Evolutionary conservation across 768 basidiomycete genomes (phyloP).

Genomic region (Phlegmacium glaucopus): DNA sequence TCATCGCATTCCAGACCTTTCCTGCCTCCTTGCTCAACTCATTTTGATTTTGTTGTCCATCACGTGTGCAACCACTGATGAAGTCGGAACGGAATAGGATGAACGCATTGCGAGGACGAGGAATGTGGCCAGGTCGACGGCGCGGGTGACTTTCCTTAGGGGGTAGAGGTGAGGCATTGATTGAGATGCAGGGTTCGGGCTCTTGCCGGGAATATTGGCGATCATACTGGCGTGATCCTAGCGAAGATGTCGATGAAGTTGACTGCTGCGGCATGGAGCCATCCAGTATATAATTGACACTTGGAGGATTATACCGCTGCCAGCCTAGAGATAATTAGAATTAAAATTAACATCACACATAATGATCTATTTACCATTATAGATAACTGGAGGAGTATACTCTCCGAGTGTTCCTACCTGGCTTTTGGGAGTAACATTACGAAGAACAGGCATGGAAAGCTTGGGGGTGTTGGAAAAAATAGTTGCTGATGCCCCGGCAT

Average conservation of each 20-base stretch:
- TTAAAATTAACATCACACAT: background rate
- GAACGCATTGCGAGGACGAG: constrained; percentile 38
- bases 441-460: constrained; percentile 25
- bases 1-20: constrained; percentile 24
- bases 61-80: constrained; percentile 10
- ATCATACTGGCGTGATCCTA: too few species aligned
- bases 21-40: constrained; percentile 31
- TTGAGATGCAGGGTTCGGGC: background rate
- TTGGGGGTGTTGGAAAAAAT: background rate
- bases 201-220: background rate
- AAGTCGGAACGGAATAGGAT: constrained; percentile 33
- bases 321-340: constrained; percentile 7
- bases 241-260: background rate
- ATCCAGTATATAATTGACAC: background rate
- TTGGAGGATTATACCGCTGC: too few species aligned
- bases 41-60: constrained; percentile 25
- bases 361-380: constrained; percentile 19
- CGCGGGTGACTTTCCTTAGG: constrained; percentile 8
- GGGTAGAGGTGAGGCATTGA: constrained; percentile 9
- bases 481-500: background rate
- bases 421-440: constrained; percentile 19
- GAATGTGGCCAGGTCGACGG: constrained; percentile 18
- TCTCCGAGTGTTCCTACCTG: constrained; percentile 21
- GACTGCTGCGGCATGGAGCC: background rate
- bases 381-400: constrained; percentile 16